phyloP scores from a whole-genome alignment of 805 yeast genomes.

The Ogataea ramenticola region DNA sequence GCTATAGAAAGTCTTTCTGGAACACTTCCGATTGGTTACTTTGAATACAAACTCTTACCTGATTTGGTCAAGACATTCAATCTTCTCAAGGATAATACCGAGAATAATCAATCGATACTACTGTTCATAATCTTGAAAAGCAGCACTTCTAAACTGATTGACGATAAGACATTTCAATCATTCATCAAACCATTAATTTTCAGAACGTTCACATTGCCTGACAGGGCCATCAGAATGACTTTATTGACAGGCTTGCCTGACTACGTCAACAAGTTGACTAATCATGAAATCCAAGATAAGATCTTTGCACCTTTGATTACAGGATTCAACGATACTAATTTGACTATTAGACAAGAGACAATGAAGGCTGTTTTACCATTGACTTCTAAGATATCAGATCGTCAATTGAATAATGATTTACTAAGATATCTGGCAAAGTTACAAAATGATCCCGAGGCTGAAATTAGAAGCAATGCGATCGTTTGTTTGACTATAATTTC shows the following conservation, averaged over 20 bases:
- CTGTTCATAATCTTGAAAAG: constrained; percentile 34
- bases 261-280: constrained; percentile 42
- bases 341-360: constrained; percentile 74
- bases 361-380: constrained; percentile 53
- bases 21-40: constrained; percentile 40
- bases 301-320: constrained; percentile 63
- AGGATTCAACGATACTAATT: constrained; percentile 83
- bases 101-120: constrained; percentile 21
- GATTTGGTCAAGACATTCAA: constrained; percentile 47
- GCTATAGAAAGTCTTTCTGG: constrained; percentile 28
- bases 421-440: constrained; percentile 74
- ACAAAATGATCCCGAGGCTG: constrained; percentile 70
- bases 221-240: constrained; percentile 71
- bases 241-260: constrained; percentile 57
- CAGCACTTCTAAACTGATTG: constrained; percentile 22
- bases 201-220: constrained; percentile 55
- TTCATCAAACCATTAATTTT: constrained; percentile 57
- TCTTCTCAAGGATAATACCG: constrained; percentile 11
- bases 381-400: constrained; percentile 58
- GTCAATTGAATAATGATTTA: constrained; percentile 83
- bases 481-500: constrained; percentile 64
- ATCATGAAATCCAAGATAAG: constrained; percentile 57
- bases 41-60: constrained; percentile 63
- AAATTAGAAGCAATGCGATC: constrained; percentile 72
- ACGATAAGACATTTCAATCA: constrained; percentile 28